These are phyloP conservation scores for Phallus indusiatus DNA, from an alignment of 768 basidiomycete genomes.

Conservation along the genomic window DNA sequence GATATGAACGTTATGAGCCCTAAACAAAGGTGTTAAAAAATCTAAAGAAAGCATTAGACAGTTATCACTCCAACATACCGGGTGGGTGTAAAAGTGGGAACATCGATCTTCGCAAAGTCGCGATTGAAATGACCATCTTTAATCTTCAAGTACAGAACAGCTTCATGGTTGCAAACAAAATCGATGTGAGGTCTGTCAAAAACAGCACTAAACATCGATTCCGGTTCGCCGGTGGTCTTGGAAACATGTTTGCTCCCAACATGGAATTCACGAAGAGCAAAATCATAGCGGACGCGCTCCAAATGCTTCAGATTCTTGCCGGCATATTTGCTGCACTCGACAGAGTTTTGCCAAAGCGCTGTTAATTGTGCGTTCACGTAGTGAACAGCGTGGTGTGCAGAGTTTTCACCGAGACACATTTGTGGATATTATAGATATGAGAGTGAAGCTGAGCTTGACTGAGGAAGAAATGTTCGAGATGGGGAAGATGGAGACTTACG, in stretches of 20 bases:
- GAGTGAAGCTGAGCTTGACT: not conserved
- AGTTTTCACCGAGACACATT: constrained; percentile 12
- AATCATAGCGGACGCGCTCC: constrained; percentile 10
- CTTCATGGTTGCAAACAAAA: constrained; percentile 27
- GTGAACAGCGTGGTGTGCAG: constrained; percentile 8
- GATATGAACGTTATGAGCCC: not conserved
- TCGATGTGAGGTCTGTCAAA: constrained; percentile 18
- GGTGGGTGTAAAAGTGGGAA: not conserved
- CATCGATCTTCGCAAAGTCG: constrained; percentile 13
- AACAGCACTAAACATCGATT: constrained; percentile 12
- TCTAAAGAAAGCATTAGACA: not conserved
- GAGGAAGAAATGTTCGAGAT: not conserved
- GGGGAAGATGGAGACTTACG: not conserved
- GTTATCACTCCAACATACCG: not conserved
- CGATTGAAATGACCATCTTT: constrained; percentile 17
- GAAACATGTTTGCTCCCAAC: constrained; percentile 7
- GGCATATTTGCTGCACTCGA: constrained; percentile 9
- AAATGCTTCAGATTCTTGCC: constrained; percentile 1
- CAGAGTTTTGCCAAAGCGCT: constrained; percentile 12
- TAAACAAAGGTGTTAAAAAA: not conserved
- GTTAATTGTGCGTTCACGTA: constrained; percentile 14
- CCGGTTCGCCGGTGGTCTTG: constrained; percentile 2
- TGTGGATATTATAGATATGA: no score
- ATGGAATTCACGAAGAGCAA: constrained; percentile 10
- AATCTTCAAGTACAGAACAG: constrained; percentile 18